Percentiles rank a stretch among this genome's conserved stretches.
Evolutionary conservation across 768 basidiomycete species (phyloP).

Genomic region (Lentinula aciculospora): DNA sequence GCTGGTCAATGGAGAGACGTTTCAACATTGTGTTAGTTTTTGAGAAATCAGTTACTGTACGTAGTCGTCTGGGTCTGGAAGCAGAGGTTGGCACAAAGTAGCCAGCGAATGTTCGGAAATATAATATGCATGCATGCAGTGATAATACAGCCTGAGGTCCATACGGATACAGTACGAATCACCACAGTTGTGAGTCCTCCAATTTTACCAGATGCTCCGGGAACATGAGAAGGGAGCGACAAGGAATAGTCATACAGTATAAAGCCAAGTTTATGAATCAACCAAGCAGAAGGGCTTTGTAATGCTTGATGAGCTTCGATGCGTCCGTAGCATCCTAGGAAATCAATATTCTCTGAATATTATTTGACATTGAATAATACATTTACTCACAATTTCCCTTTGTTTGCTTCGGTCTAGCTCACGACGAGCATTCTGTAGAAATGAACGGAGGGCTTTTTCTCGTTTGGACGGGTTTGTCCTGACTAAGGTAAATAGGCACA

Average conservation of each 20-base stretch:
- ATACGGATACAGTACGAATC: too few species aligned
- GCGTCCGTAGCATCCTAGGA: constrained; percentile 17
- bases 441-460: constrained; percentile 21
- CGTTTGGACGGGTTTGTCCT: constrained; percentile 20
- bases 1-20: too few species aligned
- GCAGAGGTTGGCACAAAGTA: too few species aligned
- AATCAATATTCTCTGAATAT: background rate
- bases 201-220: too few species aligned
- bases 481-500: constrained; percentile 17
- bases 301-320: constrained; percentile 17
- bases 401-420: constrained; percentile 28
- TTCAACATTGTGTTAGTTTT: too few species aligned
- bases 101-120: too few species aligned
- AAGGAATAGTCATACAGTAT: too few species aligned
- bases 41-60: too few species aligned
- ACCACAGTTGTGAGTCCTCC: too few species aligned
- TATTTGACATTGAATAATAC: background rate
- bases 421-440: constrained; percentile 25
- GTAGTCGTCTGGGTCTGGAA: too few species aligned
- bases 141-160: too few species aligned
- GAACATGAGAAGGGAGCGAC: background rate
- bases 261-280: background rate
- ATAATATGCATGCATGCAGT: too few species aligned
- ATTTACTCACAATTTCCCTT: constrained; percentile 27
- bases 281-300: constrained; percentile 16